Conservation (phyloP, 1,284 basidiomycete genomes). For the Puccinia coronata region DNA sequence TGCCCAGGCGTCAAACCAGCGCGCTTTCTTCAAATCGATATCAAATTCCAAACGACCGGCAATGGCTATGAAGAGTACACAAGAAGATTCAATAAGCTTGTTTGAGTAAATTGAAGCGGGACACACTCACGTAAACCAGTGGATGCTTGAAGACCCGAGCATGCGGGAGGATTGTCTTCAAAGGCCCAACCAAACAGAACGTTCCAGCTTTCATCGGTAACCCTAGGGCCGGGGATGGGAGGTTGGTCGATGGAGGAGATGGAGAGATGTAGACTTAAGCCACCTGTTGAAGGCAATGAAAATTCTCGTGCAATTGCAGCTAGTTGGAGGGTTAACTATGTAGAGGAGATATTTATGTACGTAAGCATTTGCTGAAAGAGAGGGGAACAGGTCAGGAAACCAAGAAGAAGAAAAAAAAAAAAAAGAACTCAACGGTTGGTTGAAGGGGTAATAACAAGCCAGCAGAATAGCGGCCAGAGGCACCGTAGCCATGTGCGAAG, state of each 20-base stretch:
- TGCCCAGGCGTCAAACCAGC: slow-evolving; percentile 71
- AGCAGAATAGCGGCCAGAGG: slow-evolving; percentile 66
- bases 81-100: not conserved
- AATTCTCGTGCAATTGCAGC: slow-evolving; percentile 75
- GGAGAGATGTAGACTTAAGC: slow-evolving; percentile 69
- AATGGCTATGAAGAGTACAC: slow-evolving; percentile 60
- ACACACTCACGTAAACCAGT: not conserved
- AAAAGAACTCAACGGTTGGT: slow-evolving; percentile 67
- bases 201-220: slow-evolving; percentile 75
- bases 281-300: slow-evolving; percentile 72
- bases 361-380: not conserved
- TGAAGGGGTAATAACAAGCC: slow-evolving; percentile 74
- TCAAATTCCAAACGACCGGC: slow-evolving; percentile 75
- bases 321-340: slow-evolving; percentile 71
- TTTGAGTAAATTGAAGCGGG: not conserved
- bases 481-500: slow-evolving; percentile 64
- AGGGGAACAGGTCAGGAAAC: too few relatives aligned
- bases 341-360: not conserved
- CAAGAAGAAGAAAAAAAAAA: slow-evolving; percentile 21
- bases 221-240: slow-evolving; percentile 67
- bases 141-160: not conserved
- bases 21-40: slow-evolving; percentile 69
- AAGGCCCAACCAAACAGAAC: slow-evolving; percentile 62
- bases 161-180: slow-evolving; percentile 57
- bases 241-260: slow-evolving; percentile 60